Evolutionary conservation across 148 eudicot species (phyloP).

Genomic region (Bassia scoparia): DNA sequence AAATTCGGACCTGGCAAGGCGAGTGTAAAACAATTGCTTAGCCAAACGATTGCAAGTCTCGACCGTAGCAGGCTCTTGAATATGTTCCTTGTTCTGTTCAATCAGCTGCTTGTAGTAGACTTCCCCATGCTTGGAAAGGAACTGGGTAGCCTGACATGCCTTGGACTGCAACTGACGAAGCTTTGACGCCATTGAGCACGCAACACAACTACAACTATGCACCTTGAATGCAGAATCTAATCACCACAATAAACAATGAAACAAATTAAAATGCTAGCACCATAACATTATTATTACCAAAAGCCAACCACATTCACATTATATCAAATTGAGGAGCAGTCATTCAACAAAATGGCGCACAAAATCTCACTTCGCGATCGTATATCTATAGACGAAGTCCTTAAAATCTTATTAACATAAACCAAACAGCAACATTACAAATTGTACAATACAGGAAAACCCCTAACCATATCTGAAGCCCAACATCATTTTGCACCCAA

Average conservation of each 20-base stretch:
- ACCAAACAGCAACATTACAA: no score
- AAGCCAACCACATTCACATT: no score
- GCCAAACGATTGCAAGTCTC: conserved; percentile 64
- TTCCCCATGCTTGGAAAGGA: conserved; percentile 38
- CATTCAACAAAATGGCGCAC: no score
- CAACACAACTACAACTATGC: conserved; percentile 14
- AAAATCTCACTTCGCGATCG: no score
- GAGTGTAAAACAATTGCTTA: conserved; percentile 64
- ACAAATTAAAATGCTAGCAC: no score
- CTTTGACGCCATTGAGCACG: conserved; percentile 56
- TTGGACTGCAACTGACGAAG: conserved; percentile 47
- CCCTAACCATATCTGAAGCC: no score
- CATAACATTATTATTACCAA: no score
- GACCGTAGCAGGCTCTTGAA: conserved; percentile 57
- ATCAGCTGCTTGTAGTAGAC: conserved; percentile 55
- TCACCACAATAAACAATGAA: not conserved
- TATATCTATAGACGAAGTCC: no score
- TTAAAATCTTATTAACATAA: no score
- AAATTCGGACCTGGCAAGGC: conserved; percentile 61
- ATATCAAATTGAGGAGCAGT: no score
- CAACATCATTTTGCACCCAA: no score
- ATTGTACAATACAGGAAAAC: no score
- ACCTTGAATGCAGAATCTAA: not conserved
- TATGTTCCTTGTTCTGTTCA: conserved; percentile 62
- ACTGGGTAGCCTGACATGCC: conserved; percentile 49